Conservation (phyloP, 345 rosid genomes). For the Populus deltoides region DNA sequence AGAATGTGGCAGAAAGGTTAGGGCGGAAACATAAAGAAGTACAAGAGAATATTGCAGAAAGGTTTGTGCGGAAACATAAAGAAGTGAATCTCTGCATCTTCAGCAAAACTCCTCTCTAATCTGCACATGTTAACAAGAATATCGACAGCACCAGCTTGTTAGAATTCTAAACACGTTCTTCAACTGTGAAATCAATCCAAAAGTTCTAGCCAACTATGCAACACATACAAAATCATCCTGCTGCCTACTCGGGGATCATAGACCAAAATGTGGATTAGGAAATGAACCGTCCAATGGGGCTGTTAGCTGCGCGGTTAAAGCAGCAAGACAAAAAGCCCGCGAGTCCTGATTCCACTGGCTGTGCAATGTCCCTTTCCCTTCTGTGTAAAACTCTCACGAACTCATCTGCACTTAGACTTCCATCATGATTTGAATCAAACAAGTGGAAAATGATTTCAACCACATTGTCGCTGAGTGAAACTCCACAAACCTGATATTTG, state of each 20-base stretch:
- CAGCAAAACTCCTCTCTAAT: background rate
- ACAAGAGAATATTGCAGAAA: background rate
- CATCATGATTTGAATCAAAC: conserved; percentile 71
- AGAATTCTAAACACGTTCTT: conserved; percentile 1
- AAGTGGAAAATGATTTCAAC: conserved; percentile 71
- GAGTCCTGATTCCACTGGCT: conserved; percentile 51
- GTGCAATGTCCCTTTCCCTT: conserved; percentile 68
- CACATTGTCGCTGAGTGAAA: conserved; percentile 59
- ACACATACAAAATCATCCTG: background rate
- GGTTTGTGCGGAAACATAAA: background rate
- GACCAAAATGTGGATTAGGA: conserved; percentile 6
- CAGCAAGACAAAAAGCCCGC: conserved; percentile 43
- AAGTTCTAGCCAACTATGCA: background rate
- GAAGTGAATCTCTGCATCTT: background rate
- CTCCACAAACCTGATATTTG: conserved; percentile 60
- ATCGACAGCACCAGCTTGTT: background rate
- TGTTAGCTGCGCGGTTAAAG: conserved; percentile 38
- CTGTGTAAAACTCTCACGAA: conserved; percentile 56
- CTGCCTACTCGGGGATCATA: background rate
- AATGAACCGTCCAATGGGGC: conserved; percentile 25
- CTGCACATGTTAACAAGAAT: background rate
- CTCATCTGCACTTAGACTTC: conserved; percentile 66
- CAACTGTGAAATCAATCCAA: background rate
- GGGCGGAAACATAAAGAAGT: background rate
- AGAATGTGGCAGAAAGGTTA: background rate